A percentile compares a stretch with the other conserved stretches of the same genome.
Conservation (phyloP, 2,329 filamentous ascomycete species). For the Pyrenochaeta sp. region DNA sequence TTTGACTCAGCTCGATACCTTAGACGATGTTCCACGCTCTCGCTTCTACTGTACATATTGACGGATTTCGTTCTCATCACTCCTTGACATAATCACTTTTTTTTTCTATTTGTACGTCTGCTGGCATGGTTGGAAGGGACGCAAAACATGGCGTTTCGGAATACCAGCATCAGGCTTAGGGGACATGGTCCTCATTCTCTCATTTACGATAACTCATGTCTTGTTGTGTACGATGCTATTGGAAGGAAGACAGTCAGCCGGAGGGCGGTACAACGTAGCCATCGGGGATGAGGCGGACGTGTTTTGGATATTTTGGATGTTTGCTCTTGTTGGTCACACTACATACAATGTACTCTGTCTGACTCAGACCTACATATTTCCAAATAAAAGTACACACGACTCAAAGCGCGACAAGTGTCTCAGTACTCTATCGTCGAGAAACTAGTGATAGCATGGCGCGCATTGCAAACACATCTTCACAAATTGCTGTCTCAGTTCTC, state of each 20-base stretch:
- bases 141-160: slow-evolving; percentile 21
- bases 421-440: neutral
- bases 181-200: slow-evolving; percentile 24
- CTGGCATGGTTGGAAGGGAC: slow-evolving; percentile 21
- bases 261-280: slow-evolving; percentile 4
- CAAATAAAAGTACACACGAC: slow-evolving; percentile 12
- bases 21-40: slow-evolving; percentile 23
- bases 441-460: neutral
- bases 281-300: slow-evolving; percentile 5
- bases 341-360: slow-evolving; percentile 16
- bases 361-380: slow-evolving; percentile 13
- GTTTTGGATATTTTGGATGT: slow-evolving; percentile 19
- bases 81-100: slow-evolving; percentile 30
- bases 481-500: neutral
- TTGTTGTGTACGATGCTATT: slow-evolving; percentile 16
- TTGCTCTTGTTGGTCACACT: slow-evolving; percentile 11
- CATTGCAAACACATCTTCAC: neutral
- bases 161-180: slow-evolving; percentile 22
- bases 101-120: slow-evolving; percentile 14
- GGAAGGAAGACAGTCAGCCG: slow-evolving; percentile 7
- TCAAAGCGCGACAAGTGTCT: neutral
- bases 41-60: slow-evolving; percentile 29
- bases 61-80: slow-evolving; percentile 14
- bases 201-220: slow-evolving; percentile 27
- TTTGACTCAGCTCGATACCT: slow-evolving; percentile 14